Evolutionary conservation across 2,329 filamentous ascomycete species (phyloP), one percentile per base, ranked within the genome.

Genomic region (Didymella arachidicola): DNA sequence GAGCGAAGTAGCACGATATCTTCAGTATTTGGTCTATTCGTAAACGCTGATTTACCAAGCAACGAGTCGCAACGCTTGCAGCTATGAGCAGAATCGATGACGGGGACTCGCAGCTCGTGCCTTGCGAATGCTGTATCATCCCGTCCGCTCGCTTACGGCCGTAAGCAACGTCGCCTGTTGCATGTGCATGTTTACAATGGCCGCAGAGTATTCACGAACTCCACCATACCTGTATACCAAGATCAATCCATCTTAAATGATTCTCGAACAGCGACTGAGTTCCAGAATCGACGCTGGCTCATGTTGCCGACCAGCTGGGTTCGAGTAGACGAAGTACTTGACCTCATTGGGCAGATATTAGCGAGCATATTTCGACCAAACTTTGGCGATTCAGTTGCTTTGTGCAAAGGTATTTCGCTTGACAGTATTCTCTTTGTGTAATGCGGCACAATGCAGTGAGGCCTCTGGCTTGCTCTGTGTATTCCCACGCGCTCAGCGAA

Each of bases 311-410:
- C 29, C 19, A 47, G 22, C 43, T 29, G 27, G 42, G 18, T 36
- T 47, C 48, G 22, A 52, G n/a, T 48, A 25, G 48, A 36, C 43
- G 48, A 51, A 36, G 32, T 41, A 53, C 64, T 63, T 66, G 57
- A n/a, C 54, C 59, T 42, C 53, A 51, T 65, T 29, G 18, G 45
- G 62, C 18, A 39, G 42, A 60, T 8, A 26, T 65, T 62, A 48
- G 57, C 62, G 62, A 67, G 34, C 16, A 30, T 26, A 26, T 18
- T 4, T 46, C 14, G 46, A 46, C 16, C 32, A 29, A 8, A 41
- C 1, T 19, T 22, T 27, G 14, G 27, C 42, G 42, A 57, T 46
- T 47, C 27, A 47, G 48, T 36, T 12, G 27, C 27, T 43, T 42
- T n/a, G 36, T 36, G 34, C 36, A n/a, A 30, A 30, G 42, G 3